Percentiles rank a stretch among this genome's conserved stretches.
Conservation (phyloP, 306 rosid species). For the Alnus rubra region DNA sequence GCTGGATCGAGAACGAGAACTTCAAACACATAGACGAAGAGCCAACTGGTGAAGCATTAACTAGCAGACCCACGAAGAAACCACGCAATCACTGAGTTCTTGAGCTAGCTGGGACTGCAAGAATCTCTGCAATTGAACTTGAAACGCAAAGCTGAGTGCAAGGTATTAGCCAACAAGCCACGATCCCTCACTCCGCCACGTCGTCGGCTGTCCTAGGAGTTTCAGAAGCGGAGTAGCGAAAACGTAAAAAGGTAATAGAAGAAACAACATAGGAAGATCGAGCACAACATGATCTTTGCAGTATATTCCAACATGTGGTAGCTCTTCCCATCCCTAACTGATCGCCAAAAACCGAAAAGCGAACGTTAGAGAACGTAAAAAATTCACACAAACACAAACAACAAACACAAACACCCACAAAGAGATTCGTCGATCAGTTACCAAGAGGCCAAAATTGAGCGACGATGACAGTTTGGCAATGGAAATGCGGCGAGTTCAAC, state of each 20-base stretch:
- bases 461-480: constrained; percentile 72
- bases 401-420: not conserved
- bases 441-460: constrained; percentile 85
- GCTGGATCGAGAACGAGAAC: too few species aligned
- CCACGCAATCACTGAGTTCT: constrained; percentile 53
- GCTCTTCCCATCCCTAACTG: constrained; percentile 55
- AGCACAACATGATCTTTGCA: constrained; percentile 46
- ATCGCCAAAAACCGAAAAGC: not conserved
- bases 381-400: not conserved
- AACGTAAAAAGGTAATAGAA: constrained; percentile 27
- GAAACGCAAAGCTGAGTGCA: constrained; percentile 37
- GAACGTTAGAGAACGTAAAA: not conserved
- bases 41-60: constrained; percentile 49
- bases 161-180: constrained; percentile 32
- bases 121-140: constrained; percentile 35
- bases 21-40: constrained; percentile 48
- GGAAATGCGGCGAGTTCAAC: constrained; percentile 69
- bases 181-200: constrained; percentile 37
- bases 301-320: constrained; percentile 36
- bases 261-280: too few species aligned
- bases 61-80: constrained; percentile 44
- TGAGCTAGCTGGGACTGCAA: constrained; percentile 46
- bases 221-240: constrained; percentile 38
- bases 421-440: constrained; percentile 15
- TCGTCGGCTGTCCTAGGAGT: constrained; percentile 34